phyloP scores from a whole-genome alignment of 441 rosid species.

The Populus hybrid region DNA sequence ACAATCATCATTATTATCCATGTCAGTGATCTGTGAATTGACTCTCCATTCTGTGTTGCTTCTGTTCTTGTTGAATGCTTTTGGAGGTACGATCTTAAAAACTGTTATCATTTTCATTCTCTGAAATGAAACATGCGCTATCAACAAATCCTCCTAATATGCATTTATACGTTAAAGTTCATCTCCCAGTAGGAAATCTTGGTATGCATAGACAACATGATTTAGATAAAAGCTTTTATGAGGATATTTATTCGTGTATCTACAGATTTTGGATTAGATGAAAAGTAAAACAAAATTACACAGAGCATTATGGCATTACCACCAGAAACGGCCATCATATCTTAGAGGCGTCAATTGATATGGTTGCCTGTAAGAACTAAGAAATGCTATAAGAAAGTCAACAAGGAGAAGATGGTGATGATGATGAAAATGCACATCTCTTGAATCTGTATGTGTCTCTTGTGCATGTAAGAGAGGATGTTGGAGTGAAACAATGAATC shows the following conservation, averaged over 20 bases:
- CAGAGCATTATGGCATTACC: background rate
- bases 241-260: background rate
- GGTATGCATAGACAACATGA: background rate
- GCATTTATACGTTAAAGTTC: slow-evolving; percentile 4
- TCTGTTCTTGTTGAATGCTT: slow-evolving; percentile 17
- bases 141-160: slow-evolving; percentile 13
- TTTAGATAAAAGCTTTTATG: background rate
- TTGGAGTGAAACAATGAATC: background rate
- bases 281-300: background rate
- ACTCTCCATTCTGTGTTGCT: slow-evolving; percentile 14
- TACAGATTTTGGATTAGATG: background rate
- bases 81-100: slow-evolving; percentile 14
- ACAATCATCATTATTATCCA: slow-evolving; percentile 13
- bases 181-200: background rate
- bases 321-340: too few relatives aligned
- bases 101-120: slow-evolving; percentile 10
- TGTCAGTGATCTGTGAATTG: slow-evolving; percentile 11
- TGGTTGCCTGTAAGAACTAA: too few relatives aligned
- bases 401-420: too few relatives aligned
- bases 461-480: background rate
- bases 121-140: slow-evolving; percentile 21
- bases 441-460: background rate
- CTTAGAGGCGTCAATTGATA: too few relatives aligned
- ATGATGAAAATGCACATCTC: background rate
- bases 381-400: too few relatives aligned